Conservation (phyloP, 2,329 filamentous ascomycete species). For the Capronia americana region DNA sequence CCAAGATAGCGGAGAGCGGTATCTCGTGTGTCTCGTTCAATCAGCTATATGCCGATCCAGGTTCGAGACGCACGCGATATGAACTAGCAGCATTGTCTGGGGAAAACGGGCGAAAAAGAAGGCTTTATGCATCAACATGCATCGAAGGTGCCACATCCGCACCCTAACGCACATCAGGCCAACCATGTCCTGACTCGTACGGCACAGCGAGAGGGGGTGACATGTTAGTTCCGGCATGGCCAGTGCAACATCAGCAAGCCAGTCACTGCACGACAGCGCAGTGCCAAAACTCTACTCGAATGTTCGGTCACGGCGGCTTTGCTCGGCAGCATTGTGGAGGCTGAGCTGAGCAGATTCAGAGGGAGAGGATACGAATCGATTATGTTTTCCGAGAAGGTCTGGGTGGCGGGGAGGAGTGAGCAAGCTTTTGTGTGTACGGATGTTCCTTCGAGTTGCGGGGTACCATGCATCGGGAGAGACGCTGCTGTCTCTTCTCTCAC, state of each 20-base stretch:
- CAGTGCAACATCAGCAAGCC: constrained; percentile 27
- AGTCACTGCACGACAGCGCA: constrained; percentile 9
- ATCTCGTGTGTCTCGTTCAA: constrained; percentile 5
- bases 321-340: constrained; percentile 22
- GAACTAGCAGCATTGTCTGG: constrained; percentile 6
- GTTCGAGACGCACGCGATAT: constrained; percentile 20
- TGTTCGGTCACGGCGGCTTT: constrained; percentile 9
- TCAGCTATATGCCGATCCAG: constrained; percentile 12
- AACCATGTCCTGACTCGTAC: constrained; percentile 3
- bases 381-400: constrained; percentile 1
- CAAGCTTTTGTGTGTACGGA: no score
- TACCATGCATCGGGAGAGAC: constrained; percentile 7
- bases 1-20: constrained; percentile 17
- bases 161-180: constrained; percentile 18
- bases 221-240: constrained; percentile 7
- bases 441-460: no score
- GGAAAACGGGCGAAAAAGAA: constrained; percentile 19
- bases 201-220: constrained; percentile 9
- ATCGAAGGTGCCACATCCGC: constrained; percentile 6
- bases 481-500: background rate
- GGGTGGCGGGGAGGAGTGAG: background rate
- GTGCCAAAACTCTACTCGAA: constrained; percentile 12
- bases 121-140: constrained; percentile 1
- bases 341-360: constrained; percentile 26
- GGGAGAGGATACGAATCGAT: constrained; percentile 8